A percentile compares a stretch with the other conserved stretches of the same genome.
phyloP scores from a whole-genome alignment of 768 basidiomycete genomes.

The Russula vinacea region DNA sequence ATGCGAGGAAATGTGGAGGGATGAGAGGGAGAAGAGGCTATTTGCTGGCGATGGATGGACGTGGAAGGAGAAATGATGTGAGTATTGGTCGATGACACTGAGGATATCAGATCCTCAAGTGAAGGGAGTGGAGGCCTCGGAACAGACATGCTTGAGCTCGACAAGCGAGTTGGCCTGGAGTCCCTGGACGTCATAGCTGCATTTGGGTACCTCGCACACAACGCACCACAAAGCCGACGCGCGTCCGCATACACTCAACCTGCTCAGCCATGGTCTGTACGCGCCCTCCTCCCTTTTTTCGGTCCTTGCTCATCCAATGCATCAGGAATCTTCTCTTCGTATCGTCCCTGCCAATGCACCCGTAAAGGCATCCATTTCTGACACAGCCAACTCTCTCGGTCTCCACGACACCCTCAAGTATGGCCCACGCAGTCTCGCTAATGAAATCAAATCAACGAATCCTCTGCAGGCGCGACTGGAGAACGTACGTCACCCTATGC shows the following conservation, averaged over 20 bases:
- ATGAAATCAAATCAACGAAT: slow-evolving; percentile 62
- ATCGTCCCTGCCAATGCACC: slow-evolving; percentile 55
- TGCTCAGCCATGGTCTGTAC: slow-evolving; percentile 25
- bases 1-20: slow-evolving; percentile 61
- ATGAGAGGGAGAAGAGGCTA: slow-evolving; percentile 42
- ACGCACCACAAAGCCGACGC: slow-evolving; percentile 6
- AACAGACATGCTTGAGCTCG: slow-evolving; percentile 68
- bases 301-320: background rate
- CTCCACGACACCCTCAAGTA: slow-evolving; percentile 86
- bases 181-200: too few species aligned
- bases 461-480: slow-evolving; percentile 68
- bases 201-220: slow-evolving; percentile 1
- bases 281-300: background rate
- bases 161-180: slow-evolving; percentile 51
- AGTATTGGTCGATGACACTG: slow-evolving; percentile 54
- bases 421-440: slow-evolving; percentile 77
- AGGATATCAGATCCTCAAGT: slow-evolving; percentile 56
- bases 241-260: background rate
- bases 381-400: slow-evolving; percentile 72
- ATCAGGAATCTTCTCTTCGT: slow-evolving; percentile 53
- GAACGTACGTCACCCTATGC: slow-evolving; percentile 51
- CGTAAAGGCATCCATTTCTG: slow-evolving; percentile 61
- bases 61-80: slow-evolving; percentile 40
- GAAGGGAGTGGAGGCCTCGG: slow-evolving; percentile 52
- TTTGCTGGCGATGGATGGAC: slow-evolving; percentile 44